A percentile compares a stretch with the other conserved stretches of the same genome.
Conservation (phyloP, 1,284 basidiomycete species). For the Cryptococcus amylolentus region DNA sequence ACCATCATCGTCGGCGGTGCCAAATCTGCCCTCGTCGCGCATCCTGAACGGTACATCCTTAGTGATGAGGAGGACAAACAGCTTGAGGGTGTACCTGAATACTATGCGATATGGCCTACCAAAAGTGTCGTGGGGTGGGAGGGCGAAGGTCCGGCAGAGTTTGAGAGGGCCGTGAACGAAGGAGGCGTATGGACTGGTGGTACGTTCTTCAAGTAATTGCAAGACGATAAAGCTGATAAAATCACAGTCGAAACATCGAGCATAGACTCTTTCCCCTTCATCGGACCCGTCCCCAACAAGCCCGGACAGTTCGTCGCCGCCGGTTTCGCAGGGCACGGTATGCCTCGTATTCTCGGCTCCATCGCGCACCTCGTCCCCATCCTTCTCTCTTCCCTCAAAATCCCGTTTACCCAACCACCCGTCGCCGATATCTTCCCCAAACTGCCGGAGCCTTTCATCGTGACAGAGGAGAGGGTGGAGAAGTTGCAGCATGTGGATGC, state of each 20-base stretch:
- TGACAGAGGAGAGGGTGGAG: constrained; percentile 16
- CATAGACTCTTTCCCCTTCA: constrained; percentile 22
- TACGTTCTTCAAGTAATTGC: constrained; percentile 4
- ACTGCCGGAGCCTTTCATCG: constrained; percentile 18
- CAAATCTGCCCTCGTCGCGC: constrained; percentile 18
- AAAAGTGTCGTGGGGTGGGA: constrained; percentile 18
- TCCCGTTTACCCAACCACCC: neutral
- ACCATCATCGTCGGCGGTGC: constrained; percentile 28
- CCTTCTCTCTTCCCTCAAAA: constrained; percentile 12
- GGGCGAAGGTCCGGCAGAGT: constrained; percentile 12
- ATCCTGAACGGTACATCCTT: constrained; percentile 14
- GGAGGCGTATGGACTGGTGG: constrained; percentile 28
- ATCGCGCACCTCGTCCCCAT: constrained; percentile 16
- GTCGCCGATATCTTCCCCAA: constrained; percentile 9
- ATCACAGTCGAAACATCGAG: constrained; percentile 14
- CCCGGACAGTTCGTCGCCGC: constrained; percentile 21
- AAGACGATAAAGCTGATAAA: neutral
- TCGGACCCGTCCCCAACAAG: constrained; percentile 14
- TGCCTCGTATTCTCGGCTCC: constrained; percentile 26
- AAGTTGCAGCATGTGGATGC: constrained; percentile 7
- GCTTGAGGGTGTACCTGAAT: constrained; percentile 20
- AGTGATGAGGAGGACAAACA: constrained; percentile 21
- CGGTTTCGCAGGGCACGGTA: constrained; percentile 26
- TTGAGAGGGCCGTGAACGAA: constrained; percentile 12
- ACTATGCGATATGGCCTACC: constrained; percentile 18